Evolutionary conservation across 1,139 yeast genomes (phyloP).

Genomic region (Suhomyces coccinellae): DNA sequence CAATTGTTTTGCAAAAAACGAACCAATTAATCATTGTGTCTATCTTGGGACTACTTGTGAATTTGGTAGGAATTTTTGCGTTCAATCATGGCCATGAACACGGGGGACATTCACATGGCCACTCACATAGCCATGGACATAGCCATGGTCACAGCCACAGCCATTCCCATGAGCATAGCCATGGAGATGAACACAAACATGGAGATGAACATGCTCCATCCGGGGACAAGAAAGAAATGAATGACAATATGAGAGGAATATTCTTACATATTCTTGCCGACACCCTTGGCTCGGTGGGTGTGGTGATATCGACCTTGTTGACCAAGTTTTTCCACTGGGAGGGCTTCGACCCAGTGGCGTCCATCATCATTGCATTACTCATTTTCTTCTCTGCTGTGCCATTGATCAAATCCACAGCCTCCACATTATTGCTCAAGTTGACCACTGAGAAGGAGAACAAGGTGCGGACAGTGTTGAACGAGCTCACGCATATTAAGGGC

Average conservation of each 20-base stretch:
- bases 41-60: conserved; percentile 78
- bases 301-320: conserved; percentile 77
- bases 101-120: conserved; percentile 31
- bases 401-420: conserved; percentile 75
- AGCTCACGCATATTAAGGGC: conserved; percentile 70
- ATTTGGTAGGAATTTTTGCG: conserved; percentile 89
- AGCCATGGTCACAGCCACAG: conserved; percentile 13
- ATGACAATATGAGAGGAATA: conserved; percentile 93
- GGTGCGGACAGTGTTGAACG: conserved; percentile 64
- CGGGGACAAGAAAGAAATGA: conserved; percentile 27
- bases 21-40: conserved; percentile 88
- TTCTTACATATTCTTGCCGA: conserved; percentile 93
- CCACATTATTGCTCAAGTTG: conserved; percentile 65
- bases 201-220: conserved; percentile 13
- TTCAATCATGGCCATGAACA: conserved; percentile 72
- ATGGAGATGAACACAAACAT: conserved; percentile 13
- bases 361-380: conserved; percentile 78
- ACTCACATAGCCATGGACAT: conserved; percentile 23
- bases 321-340: conserved; percentile 58
- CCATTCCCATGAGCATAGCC: conserved; percentile 3
- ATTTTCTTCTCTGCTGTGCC: conserved; percentile 85
- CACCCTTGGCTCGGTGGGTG: conserved; percentile 95
- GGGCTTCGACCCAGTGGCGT: conserved; percentile 90
- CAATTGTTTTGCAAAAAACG: conserved; percentile 75
- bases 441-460: conserved; percentile 54